phyloP scores from a whole-genome alignment of 306 rosid genomes.

The Oemleria cerasiformis region DNA sequence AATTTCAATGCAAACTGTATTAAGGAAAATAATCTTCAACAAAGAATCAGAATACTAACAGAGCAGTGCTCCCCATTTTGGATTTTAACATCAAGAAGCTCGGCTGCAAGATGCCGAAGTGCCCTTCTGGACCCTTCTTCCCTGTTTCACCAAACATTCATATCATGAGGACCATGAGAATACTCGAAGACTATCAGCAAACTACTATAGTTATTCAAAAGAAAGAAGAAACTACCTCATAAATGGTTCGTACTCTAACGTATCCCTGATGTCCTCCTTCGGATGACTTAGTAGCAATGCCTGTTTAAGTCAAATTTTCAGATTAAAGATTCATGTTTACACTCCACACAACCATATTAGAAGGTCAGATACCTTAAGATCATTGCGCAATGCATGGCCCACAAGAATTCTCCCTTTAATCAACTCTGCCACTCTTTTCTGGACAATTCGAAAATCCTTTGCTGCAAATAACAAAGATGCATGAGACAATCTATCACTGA shows the following conservation, averaged over 20 bases:
- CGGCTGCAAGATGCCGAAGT: slow-evolving; percentile 75
- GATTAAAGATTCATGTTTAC: slow-evolving; percentile 3
- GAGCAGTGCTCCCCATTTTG: slow-evolving; percentile 96
- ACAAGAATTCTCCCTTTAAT: slow-evolving; percentile 80
- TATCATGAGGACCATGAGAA: slow-evolving; percentile 11
- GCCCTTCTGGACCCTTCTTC: slow-evolving; percentile 54
- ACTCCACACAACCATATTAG: background rate
- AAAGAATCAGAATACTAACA: slow-evolving; percentile 49
- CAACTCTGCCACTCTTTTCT: slow-evolving; percentile 80
- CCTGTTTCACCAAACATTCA: slow-evolving; percentile 44
- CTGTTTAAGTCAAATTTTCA: slow-evolving; percentile 35
- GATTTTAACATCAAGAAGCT: slow-evolving; percentile 70
- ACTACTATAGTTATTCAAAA: background rate
- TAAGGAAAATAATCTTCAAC: background rate
- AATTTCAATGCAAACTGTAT: background rate
- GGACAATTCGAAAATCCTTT: slow-evolving; percentile 67
- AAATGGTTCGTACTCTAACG: slow-evolving; percentile 76
- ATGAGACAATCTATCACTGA: background rate
- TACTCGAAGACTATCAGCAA: background rate
- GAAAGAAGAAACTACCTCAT: slow-evolving; percentile 38
- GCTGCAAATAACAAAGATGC: slow-evolving; percentile 44
- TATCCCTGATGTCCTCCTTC: slow-evolving; percentile 71
- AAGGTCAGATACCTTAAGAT: slow-evolving; percentile 64
- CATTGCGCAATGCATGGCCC: slow-evolving; percentile 91
- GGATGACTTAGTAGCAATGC: slow-evolving; percentile 88